Percentiles rank a stretch among this genome's conserved stretches.
Conservation (phyloP, 2,329 filamentous ascomycete genomes). For the Colletotrichum falcatum region DNA sequence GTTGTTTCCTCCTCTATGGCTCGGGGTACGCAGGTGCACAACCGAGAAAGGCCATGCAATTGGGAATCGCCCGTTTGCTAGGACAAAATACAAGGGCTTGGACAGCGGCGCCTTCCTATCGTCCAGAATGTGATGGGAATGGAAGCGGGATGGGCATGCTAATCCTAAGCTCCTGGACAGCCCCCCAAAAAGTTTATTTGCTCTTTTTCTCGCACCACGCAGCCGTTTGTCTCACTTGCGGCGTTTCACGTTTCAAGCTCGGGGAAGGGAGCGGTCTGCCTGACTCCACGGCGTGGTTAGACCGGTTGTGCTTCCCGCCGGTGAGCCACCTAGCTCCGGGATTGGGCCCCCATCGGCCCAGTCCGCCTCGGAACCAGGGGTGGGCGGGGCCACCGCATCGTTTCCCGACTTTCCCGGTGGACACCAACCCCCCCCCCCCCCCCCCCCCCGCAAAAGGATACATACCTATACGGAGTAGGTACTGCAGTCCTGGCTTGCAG, state of each 20-base stretch:
- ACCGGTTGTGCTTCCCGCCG: neutral
- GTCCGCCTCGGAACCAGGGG: constrained; percentile 7
- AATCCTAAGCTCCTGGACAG: too few relatives aligned
- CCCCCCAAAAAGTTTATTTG: neutral
- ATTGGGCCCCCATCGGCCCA: constrained; percentile 29
- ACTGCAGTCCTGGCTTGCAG: neutral
- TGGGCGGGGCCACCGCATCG: constrained; percentile 4
- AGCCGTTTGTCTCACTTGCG: neutral
- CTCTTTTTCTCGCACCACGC: neutral
- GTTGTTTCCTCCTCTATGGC: neutral
- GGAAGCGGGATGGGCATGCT: too few relatives aligned
- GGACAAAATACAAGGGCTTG: too few relatives aligned
- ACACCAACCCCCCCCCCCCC: neutral
- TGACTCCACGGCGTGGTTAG: neutral
- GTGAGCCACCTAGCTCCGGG: constrained; percentile 14
- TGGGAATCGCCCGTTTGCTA: neutral
- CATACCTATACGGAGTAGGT: neutral
- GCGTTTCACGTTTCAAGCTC: neutral
- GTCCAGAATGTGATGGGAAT: too few relatives aligned
- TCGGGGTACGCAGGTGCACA: neutral
- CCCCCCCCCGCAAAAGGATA: neutral
- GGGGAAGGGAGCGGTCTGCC: neutral
- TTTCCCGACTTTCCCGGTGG: neutral
- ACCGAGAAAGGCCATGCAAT: neutral
- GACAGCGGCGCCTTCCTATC: neutral